phyloP scores from a whole-genome alignment of 2,329 filamentous ascomycete species.

The Hansfordia pulvinata region DNA sequence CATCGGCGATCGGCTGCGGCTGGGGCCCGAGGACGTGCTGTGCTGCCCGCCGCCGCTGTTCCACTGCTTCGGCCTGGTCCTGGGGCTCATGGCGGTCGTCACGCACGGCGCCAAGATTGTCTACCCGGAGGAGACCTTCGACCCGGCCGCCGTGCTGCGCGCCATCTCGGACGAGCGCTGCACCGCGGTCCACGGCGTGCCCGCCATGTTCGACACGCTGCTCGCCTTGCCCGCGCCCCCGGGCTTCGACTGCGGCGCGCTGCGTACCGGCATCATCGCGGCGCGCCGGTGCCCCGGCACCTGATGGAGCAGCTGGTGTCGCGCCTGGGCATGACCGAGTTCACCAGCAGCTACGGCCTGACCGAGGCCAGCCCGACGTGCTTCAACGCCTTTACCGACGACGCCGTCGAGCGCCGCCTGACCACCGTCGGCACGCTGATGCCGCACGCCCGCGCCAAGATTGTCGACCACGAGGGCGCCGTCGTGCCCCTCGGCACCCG shows the following conservation, averaged over 20 bases:
- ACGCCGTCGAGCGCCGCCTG: slow-evolving; percentile 51
- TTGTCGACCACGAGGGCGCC: slow-evolving; percentile 53
- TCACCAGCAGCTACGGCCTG: slow-evolving; percentile 56
- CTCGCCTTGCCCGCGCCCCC: slow-evolving; percentile 27
- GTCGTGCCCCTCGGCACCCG: slow-evolving; percentile 53
- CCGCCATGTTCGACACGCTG: slow-evolving; percentile 68
- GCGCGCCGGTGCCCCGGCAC: slow-evolving; percentile 61
- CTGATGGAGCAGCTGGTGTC: slow-evolving; percentile 61
- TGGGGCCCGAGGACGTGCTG: slow-evolving; percentile 52
- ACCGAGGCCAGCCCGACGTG: slow-evolving; percentile 71
- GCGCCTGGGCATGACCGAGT: slow-evolving; percentile 63
- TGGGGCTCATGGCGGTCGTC: slow-evolving; percentile 58
- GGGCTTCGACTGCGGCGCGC: slow-evolving; percentile 30
- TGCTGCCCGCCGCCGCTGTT: slow-evolving; percentile 78
- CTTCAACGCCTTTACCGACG: slow-evolving; percentile 67
- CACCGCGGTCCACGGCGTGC: slow-evolving; percentile 69
- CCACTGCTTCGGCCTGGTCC: slow-evolving; percentile 73
- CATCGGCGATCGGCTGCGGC: slow-evolving; percentile 60
- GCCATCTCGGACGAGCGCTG: slow-evolving; percentile 54
- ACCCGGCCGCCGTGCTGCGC: slow-evolving; percentile 49
- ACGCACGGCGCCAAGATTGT: slow-evolving; percentile 67
- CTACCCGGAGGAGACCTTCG: slow-evolving; percentile 63
- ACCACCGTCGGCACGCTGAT: slow-evolving; percentile 64
- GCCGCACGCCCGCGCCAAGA: slow-evolving; percentile 65
- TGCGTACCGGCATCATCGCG: slow-evolving; percentile 72